Evolutionary conservation across 805 yeast species (phyloP).

Genomic region (Saccharomycopsis vini): DNA sequence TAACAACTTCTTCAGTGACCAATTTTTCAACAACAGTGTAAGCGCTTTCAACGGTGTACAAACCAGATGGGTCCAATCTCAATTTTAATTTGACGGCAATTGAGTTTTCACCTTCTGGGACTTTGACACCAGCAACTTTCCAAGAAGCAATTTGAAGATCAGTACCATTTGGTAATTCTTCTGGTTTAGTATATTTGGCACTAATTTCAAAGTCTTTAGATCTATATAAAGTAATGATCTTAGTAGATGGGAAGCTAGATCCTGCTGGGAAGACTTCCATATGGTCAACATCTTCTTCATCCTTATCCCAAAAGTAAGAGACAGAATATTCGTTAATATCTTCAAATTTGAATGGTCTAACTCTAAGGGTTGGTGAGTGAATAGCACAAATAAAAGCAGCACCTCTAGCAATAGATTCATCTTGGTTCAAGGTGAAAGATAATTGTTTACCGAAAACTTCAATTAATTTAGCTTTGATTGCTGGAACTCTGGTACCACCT

Average conservation of each 20-base stretch:
- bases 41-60: constrained; percentile 88
- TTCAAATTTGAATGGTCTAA: constrained; percentile 96
- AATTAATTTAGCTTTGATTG: constrained; percentile 71
- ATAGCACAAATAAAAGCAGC: constrained; percentile 98
- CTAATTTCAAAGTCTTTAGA: constrained; percentile 76
- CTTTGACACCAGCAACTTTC: constrained; percentile 77
- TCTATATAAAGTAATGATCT: constrained; percentile 90
- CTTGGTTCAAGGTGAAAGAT: constrained; percentile 95
- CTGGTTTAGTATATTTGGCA: constrained; percentile 76
- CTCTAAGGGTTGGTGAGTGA: constrained; percentile 98
- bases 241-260: constrained; percentile 87
- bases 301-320: constrained; percentile 90
- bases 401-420: constrained; percentile 98
- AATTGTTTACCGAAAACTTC: constrained; percentile 77
- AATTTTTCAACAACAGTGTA: constrained; percentile 87
- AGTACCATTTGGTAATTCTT: constrained; percentile 63
- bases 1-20: constrained; percentile 71
- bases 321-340: constrained; percentile 89
- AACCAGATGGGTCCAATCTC: constrained; percentile 95
- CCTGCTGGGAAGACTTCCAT: constrained; percentile 96
- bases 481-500: constrained; percentile 97
- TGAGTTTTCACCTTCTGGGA: constrained; percentile 64
- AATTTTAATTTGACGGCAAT: constrained; percentile 87
- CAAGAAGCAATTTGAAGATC: constrained; percentile 66
- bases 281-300: constrained; percentile 82